These are phyloP conservation scores for Naganishia vaughanmartiniae DNA, from an alignment of 768 basidiomycete species.

Conservation along the genomic window DNA sequence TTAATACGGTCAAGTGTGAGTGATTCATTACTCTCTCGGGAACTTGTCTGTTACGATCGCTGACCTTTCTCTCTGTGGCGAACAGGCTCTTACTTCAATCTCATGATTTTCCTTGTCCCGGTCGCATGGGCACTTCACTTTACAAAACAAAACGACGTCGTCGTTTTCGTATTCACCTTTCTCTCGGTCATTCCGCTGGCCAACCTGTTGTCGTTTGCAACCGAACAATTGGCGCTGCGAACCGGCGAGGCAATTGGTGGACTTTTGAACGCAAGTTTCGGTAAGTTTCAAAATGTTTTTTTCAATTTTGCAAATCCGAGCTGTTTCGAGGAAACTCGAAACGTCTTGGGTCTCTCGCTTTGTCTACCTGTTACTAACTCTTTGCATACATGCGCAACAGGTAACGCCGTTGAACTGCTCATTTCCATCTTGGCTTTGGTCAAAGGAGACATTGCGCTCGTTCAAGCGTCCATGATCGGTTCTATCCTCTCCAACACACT, in stretches of 20 bases:
- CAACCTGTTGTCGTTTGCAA: constrained; percentile 59
- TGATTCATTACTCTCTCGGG: not conserved
- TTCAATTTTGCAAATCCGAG: too few relatives aligned
- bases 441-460: constrained; percentile 57
- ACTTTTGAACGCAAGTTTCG: constrained; percentile 60
- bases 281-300: constrained; percentile 40
- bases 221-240: constrained; percentile 55
- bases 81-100: constrained; percentile 51
- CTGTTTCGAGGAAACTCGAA: too few relatives aligned
- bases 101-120: constrained; percentile 58
- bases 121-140: constrained; percentile 58
- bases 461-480: constrained; percentile 60
- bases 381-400: not conserved
- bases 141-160: constrained; percentile 51
- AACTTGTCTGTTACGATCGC: not conserved
- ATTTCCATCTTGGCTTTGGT: constrained; percentile 52
- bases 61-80: not conserved
- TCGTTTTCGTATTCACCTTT: constrained; percentile 58
- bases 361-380: too few relatives aligned
- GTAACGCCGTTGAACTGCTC: constrained; percentile 60
- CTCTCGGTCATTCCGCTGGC: constrained; percentile 59
- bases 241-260: constrained; percentile 59
- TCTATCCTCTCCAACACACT: constrained; percentile 57
- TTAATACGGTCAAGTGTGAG: constrained; percentile 30
- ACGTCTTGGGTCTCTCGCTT: too few relatives aligned